Evolutionary conservation across 257 asterid genomes (phyloP).

Genomic region (Galeopsis tetrahit): DNA sequence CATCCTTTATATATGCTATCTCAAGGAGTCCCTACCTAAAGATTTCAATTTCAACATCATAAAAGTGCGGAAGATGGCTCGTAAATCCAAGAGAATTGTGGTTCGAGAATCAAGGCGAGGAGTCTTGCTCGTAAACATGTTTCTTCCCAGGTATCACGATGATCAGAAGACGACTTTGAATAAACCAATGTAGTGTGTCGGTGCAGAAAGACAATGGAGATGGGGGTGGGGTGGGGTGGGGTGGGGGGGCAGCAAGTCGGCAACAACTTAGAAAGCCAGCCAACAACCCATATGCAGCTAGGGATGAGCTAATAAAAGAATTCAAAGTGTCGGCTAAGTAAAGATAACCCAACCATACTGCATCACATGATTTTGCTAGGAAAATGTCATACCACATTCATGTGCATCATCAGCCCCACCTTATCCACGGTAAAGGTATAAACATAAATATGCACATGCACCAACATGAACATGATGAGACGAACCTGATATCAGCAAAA

Average conservation of each 20-base stretch:
- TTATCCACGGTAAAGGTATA: conserved; percentile 30
- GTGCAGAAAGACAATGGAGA: background rate
- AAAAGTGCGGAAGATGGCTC: background rate
- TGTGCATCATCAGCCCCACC: conserved; percentile 31
- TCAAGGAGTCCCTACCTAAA: conserved; percentile 23
- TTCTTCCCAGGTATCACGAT: background rate
- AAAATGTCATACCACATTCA: conserved; percentile 26
- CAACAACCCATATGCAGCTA: conserved; percentile 24
- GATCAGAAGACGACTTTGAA: background rate
- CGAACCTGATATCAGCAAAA: background rate
- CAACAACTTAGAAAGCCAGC: background rate
- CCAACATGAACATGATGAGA: background rate
- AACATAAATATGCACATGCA: conserved; percentile 24
- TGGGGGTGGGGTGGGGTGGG: background rate
- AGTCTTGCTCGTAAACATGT: background rate
- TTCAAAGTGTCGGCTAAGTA: background rate
- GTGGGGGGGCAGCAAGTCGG: background rate
- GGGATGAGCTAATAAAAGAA: conserved; percentile 5
- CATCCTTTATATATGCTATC: conserved; percentile 23
- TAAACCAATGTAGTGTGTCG: background rate
- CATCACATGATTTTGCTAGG: conserved; percentile 25
- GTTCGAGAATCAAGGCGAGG: background rate
- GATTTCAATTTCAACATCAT: background rate
- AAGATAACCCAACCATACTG: conserved; percentile 4
- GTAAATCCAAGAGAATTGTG: background rate